phyloP scores from a whole-genome alignment of 345 rosid genomes.

The Murraya koenigii region DNA sequence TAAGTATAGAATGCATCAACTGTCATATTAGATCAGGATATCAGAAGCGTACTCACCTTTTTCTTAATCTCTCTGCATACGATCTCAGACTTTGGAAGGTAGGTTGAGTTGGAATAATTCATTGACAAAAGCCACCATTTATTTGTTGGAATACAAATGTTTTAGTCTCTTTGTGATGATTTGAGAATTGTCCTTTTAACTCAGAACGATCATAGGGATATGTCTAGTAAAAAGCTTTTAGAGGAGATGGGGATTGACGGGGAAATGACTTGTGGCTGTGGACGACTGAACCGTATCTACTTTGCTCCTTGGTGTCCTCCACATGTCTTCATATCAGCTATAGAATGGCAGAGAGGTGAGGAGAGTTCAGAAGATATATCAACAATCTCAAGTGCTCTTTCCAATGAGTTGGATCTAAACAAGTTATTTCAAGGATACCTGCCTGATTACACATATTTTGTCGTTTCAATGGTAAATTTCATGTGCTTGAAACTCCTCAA shows the following conservation, averaged over 20 bases:
- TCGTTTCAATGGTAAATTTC: neutral
- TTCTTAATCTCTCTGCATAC: neutral
- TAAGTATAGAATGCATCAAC: neutral
- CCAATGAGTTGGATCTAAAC: neutral
- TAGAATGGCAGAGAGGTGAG: neutral
- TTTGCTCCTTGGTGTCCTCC: neutral
- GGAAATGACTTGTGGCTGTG: neutral
- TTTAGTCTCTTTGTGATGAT: neutral
- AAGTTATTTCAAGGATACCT: neutral
- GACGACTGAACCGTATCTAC: neutral
- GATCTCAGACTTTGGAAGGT: neutral
- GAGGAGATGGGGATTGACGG: neutral
- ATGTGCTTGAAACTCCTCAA: neutral
- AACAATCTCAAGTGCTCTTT: neutral
- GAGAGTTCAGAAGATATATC: neutral
- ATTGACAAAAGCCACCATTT: neutral
- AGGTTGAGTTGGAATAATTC: neutral
- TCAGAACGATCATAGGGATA: neutral
- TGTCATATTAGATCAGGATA: neutral
- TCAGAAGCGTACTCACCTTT: neutral
- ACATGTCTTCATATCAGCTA: neutral
- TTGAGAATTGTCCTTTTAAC: neutral
- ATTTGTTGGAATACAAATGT: neutral
- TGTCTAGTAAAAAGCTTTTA: neutral
- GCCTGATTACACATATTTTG: neutral